Base-by-base conservation (phyloP, 2,329 filamentous ascomycete genomes). In the Diplodia sapinea region DNA sequence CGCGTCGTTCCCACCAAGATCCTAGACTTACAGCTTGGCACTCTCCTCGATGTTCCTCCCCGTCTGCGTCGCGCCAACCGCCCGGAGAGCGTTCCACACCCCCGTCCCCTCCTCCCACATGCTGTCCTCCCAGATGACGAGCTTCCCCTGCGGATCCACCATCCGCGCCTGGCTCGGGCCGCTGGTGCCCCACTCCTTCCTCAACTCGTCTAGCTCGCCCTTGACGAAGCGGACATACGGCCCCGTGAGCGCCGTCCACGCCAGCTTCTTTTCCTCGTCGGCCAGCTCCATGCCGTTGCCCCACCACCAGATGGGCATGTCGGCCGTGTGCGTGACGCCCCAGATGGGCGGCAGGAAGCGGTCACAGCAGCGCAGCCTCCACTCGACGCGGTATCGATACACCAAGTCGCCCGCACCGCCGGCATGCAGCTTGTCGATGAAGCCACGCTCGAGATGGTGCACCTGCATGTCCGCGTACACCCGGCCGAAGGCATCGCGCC, bases 401-500 rank as follows among this genome's bases (percentile, higher is more conserved):
- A 87, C 70, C 15, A 65, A 31, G 2, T 57, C 54, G 20, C 29
- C 61, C 59, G 79, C 74, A 4, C 79, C 82, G 0, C 81, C 79
- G 0, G 81, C 82, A 3, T 77, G 78, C 1, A 88, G 76, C 0
- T 79, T 79, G 43, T 81, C 74, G 5, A 82, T 76, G 67, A 87
- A 81, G 0, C 85, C 85, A 7, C 85, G 81, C 72, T 85, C 80
- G 17, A 86, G 80, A 20, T 78, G 76, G 70, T 87, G 82, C 9
- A 87, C 82, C 71, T 87, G 85, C 69, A 86, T 82, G 65, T 86
- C 83, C 3, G 85, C 85, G 70, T 87, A 87, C 6, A 87, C 77
- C 15, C 77, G 77, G 0, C 85, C 85, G 72, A 86, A 87, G 0
- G 82, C 81, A 31, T 86, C 81, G 57, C 73, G 70, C 85, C 85